A percentile compares a stretch with the other conserved stretches of the same genome.
Conservation (phyloP, 805 yeast species). For the Yarrowia porcina region DNA sequence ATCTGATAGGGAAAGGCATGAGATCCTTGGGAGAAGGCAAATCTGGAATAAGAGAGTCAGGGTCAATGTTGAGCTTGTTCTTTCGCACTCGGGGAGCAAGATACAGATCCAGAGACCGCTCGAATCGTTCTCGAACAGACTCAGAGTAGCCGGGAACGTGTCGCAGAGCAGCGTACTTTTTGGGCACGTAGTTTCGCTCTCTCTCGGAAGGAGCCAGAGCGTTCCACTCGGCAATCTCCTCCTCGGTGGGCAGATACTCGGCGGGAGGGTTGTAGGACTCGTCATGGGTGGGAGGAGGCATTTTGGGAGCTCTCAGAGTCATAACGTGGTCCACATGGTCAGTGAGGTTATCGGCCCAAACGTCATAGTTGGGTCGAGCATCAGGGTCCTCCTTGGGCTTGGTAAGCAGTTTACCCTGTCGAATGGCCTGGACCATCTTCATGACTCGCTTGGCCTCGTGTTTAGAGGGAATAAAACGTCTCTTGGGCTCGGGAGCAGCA, state of each 20-base stretch:
- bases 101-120: conserved; percentile 88
- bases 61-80: conserved; percentile 87
- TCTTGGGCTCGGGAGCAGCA: conserved; percentile 94
- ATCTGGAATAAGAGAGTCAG: conserved; percentile 92
- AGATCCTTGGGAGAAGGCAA: conserved; percentile 95
- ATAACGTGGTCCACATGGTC: conserved; percentile 72
- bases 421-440: conserved; percentile 93
- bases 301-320: conserved; percentile 91
- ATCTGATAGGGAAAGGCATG: conserved; percentile 91
- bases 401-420: conserved; percentile 91
- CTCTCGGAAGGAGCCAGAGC: conserved; percentile 71
- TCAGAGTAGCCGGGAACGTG: conserved; percentile 92
- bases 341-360: conserved; percentile 75
- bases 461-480: conserved; percentile 94
- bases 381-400: conserved; percentile 56
- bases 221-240: conserved; percentile 71
- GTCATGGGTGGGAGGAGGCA: conserved; percentile 94
- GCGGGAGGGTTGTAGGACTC: conserved; percentile 97
- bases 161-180: conserved; percentile 75
- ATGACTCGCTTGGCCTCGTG: conserved; percentile 94
- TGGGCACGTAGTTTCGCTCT: conserved; percentile 74
- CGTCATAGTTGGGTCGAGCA: conserved; percentile 58
- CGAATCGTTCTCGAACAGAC: conserved; percentile 83
- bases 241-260: conserved; percentile 79
- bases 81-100: conserved; percentile 94